phyloP scores from a whole-genome alignment of 164 flowering plant genomes.

The Euptelea pleiosperma region DNA sequence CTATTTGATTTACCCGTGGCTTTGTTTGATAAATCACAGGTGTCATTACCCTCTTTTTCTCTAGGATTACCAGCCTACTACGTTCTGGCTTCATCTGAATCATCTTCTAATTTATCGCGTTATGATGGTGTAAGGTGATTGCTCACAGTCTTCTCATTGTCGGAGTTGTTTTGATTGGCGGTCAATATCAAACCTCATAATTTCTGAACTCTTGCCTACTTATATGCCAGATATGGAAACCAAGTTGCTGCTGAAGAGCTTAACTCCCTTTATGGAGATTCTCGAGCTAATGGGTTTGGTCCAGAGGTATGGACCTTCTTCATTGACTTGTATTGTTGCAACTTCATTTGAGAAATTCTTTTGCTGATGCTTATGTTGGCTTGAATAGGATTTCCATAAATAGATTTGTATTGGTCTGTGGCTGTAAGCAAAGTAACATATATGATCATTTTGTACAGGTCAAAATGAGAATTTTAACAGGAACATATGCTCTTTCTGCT shows the following conservation, averaged over 20 bases:
- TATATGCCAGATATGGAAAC: conserved; percentile 66
- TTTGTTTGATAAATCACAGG: conserved; percentile 45
- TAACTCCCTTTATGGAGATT: conserved; percentile 62
- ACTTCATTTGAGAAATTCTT: neutral
- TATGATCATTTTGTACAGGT: conserved; percentile 47
- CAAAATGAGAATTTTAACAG: conserved; percentile 93
- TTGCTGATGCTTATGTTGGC: neutral
- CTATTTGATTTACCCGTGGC: neutral
- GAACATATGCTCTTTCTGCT: conserved; percentile 96
- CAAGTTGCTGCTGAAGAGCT: conserved; percentile 74
- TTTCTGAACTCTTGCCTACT: conserved; percentile 1
- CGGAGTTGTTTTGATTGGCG: neutral
- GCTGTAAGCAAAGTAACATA: neutral
- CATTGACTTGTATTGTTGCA: neutral
- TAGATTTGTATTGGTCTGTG: neutral
- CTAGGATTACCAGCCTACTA: conserved; percentile 98
- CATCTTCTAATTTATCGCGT: conserved; percentile 93
- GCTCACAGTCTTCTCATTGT: conserved; percentile 2
- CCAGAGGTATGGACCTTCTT: conserved; percentile 53
- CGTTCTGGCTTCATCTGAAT: conserved; percentile 84
- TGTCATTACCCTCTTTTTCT: conserved; percentile 88
- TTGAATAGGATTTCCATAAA: neutral
- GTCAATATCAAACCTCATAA: neutral
- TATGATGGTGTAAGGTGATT: conserved; percentile 95
- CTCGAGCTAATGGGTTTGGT: conserved; percentile 93